These are phyloP conservation scores for Pseudogymnoascus sp. DNA, from an alignment of 2,329 filamentous ascomycete species.

Conservation along the genomic window DNA sequence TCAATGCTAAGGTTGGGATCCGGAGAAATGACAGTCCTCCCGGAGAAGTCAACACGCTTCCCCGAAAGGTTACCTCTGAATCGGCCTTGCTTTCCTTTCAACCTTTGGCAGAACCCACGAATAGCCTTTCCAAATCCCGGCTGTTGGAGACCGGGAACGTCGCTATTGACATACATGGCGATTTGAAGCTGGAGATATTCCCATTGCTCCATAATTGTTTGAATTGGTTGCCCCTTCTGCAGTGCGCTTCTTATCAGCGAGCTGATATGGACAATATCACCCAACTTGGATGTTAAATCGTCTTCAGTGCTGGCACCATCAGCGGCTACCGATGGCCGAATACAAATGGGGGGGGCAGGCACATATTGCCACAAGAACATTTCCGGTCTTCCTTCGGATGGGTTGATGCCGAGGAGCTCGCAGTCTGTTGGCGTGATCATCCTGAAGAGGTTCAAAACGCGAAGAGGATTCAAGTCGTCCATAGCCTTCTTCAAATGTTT, in stretches of 20 bases:
- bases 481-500: slow-evolving; percentile 87
- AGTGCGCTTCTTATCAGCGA: slow-evolving; percentile 77
- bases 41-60: slow-evolving; percentile 98
- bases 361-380: slow-evolving; percentile 98
- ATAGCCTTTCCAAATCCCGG: slow-evolving; percentile 81
- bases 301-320: slow-evolving; percentile 92
- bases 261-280: slow-evolving; percentile 90
- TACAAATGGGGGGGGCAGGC: slow-evolving; percentile 87
- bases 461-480: slow-evolving; percentile 85
- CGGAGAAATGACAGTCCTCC: slow-evolving; percentile 92
- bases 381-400: slow-evolving; percentile 78
- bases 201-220: slow-evolving; percentile 96
- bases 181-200: slow-evolving; percentile 93
- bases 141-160: slow-evolving; percentile 86
- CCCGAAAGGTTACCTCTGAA: slow-evolving; percentile 96
- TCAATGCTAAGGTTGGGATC: slow-evolving; percentile 92
- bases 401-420: slow-evolving; percentile 82
- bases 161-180: slow-evolving; percentile 96
- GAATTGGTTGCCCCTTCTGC: slow-evolving; percentile 72
- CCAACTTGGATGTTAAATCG: slow-evolving; percentile 92
- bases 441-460: slow-evolving; percentile 86
- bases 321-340: slow-evolving; percentile 87
- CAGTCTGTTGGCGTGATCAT: slow-evolving; percentile 78
- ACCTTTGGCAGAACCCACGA: slow-evolving; percentile 84
- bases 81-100: slow-evolving; percentile 95